Conservation (phyloP, 805 yeast genomes). For the Wickerhamiella sergipiensis region DNA sequence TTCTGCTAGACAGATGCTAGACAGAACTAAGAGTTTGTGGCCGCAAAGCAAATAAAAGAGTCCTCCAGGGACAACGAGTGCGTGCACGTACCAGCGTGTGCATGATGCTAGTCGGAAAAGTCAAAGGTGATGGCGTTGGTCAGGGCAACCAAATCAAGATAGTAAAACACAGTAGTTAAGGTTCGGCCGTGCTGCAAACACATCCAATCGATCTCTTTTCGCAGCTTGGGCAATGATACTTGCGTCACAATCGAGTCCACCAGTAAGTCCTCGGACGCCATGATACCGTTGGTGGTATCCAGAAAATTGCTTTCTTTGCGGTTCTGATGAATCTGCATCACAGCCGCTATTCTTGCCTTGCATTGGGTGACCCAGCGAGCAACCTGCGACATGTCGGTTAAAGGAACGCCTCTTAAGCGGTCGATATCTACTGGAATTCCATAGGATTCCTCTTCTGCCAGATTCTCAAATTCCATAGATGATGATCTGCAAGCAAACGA, state of each 20-base stretch:
- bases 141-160: constrained; percentile 3
- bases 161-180: constrained; percentile 5
- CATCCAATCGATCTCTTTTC: constrained; percentile 8
- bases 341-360: not conserved
- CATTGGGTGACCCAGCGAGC: not conserved
- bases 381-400: not conserved
- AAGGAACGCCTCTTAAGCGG: not conserved
- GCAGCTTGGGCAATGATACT: constrained; percentile 3
- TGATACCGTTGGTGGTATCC: not conserved
- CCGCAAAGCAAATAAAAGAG: not conserved
- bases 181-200: constrained; percentile 5
- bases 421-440: not conserved
- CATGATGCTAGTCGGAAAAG: not conserved
- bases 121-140: not conserved
- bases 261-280: constrained; percentile 1
- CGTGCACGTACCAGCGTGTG: not conserved
- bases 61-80: not conserved
- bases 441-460: not conserved
- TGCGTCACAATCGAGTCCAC: constrained; percentile 5
- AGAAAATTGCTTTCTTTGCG: not conserved
- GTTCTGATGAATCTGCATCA: not conserved
- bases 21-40: too few relatives aligned
- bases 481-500: not conserved
- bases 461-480: not conserved
- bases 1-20: too few relatives aligned